Evolutionary conservation across 2,329 filamentous ascomycete genomes (phyloP), one percentile per base, ranked within the genome.

Genomic region (Alternaria viburni): DNA sequence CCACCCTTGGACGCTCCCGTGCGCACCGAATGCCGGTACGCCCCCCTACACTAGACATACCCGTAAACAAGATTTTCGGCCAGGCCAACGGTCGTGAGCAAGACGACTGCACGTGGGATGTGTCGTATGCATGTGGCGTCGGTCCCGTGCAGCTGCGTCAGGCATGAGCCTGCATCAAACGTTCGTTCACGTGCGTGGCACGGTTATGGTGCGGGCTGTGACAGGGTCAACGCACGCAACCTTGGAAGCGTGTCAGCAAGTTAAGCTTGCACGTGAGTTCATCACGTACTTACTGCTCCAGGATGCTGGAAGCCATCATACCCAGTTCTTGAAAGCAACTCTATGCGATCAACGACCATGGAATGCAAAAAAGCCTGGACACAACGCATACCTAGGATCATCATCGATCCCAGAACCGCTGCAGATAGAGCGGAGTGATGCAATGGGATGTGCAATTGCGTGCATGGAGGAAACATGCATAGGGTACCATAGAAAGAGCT

Each of bases 401-500:
- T 41, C 36, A 41, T 41, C 36, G 15, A 41, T 41, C 36, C 15
- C 23, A 17, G 8, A 43, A 26, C 62, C 46, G 32, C 54, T 36
- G 47, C 54, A 57, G 23, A 19, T 61, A 45, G 28, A 32, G 61
- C 45, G 54, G 56, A 57, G 51, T 21, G 43, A 58, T 65, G 60
- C 59, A 56, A 51, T 60, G 57, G 65, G 62, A 59, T 49, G 67
- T 63, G 62, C 62, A 65, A 57, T 61, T 54, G 54, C 59, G 57
- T 60, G 56, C 58, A 67, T 61, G 30, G 23, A 46, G 47, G 36
- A 54, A 41, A 55, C 26, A 12, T 46, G 57, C 28, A 65, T 41
- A 62, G 46, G 54, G 44, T 47, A 55, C 30, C 23, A 47, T 44
- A 17, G 10, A 21, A n/a, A 26, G 21, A 26, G 17, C 23, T 19